A percentile compares a stretch with the other conserved stretches of the same genome.
phyloP scores from a whole-genome alignment of 2,329 filamentous ascomycete genomes.

The Xylariaceae sp. region DNA sequence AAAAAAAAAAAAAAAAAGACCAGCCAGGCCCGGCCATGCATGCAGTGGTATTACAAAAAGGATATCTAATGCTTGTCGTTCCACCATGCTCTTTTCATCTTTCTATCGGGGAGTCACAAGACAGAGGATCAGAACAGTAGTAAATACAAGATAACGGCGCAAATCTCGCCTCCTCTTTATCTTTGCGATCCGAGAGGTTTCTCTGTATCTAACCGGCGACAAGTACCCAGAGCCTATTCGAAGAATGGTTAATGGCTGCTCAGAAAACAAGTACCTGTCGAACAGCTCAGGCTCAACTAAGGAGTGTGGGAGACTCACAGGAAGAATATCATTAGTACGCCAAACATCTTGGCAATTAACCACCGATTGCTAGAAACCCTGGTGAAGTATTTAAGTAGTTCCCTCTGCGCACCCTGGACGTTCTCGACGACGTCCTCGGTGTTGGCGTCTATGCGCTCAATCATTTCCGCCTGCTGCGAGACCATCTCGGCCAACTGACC shows the following conservation, averaged over 20 bases:
- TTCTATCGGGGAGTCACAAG: too few relatives aligned
- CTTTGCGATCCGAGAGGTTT: neutral
- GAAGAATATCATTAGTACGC: constrained; percentile 94
- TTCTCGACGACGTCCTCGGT: constrained; percentile 98
- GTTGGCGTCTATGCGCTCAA: constrained; percentile 94
- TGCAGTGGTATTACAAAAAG: too few relatives aligned
- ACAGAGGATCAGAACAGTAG: too few relatives aligned
- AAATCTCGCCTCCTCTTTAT: too few relatives aligned
- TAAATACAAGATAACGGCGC: too few relatives aligned
- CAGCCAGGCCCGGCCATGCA: too few relatives aligned
- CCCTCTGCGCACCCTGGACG: constrained; percentile 91
- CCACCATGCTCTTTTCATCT: too few relatives aligned
- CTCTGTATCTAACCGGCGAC: constrained; percentile 48
- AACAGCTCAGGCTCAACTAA: neutral
- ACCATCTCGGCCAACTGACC: constrained; percentile 96
- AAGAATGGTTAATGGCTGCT: constrained; percentile 7
- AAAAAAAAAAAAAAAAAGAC: too few relatives aligned
- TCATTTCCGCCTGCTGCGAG: constrained; percentile 91
- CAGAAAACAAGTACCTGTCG: neutral
- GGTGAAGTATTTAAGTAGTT: constrained; percentile 95
- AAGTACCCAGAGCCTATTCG: constrained; percentile 61
- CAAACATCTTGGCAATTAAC: constrained; percentile 83
- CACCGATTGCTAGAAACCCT: constrained; percentile 92
- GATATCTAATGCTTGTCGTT: too few relatives aligned
- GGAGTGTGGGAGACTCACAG: constrained; percentile 44